phyloP scores from a whole-genome alignment of 2,329 filamentous ascomycete genomes.

The Salinomyces thailandicus region DNA sequence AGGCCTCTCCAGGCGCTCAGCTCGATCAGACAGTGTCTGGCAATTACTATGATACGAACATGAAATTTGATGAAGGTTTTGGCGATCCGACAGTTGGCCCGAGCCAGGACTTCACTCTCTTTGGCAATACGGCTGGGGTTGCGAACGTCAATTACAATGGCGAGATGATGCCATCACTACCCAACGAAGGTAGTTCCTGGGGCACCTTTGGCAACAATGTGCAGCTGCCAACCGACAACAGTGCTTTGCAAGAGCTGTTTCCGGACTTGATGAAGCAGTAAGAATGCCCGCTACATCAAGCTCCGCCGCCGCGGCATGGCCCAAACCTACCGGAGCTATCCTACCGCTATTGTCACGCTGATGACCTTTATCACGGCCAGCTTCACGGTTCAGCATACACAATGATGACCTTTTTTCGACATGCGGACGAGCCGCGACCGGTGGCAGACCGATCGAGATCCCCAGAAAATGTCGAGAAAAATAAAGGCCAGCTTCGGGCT shows the following conservation, averaged over 20 bases:
- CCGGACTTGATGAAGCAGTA: conserved; percentile 14
- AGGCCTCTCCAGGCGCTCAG: conserved; percentile 63
- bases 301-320: no score
- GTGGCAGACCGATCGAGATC: conserved; percentile 1
- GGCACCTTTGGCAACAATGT: conserved; percentile 23
- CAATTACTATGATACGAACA: conserved; percentile 36
- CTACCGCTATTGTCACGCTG: no score
- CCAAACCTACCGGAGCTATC: no score
- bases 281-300: no score
- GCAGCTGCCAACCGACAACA: conserved; percentile 14
- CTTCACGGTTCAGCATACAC: neutral
- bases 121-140: conserved; percentile 18
- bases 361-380: neutral
- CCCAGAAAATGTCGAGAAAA: conserved; percentile 3
- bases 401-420: neutral
- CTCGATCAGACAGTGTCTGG: conserved; percentile 44
- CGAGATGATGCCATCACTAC: conserved; percentile 23
- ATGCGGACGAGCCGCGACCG: conserved; percentile 3
- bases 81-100: conserved; percentile 45
- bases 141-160: conserved; percentile 6
- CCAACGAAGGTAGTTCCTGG: conserved; percentile 19
- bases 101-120: conserved; percentile 50
- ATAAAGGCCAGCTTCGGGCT: no score
- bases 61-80: conserved; percentile 53
- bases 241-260: conserved; percentile 19